Evolutionary conservation across 208 protist species (phyloP).

Genomic region (Trypanosoma mega): DNA sequence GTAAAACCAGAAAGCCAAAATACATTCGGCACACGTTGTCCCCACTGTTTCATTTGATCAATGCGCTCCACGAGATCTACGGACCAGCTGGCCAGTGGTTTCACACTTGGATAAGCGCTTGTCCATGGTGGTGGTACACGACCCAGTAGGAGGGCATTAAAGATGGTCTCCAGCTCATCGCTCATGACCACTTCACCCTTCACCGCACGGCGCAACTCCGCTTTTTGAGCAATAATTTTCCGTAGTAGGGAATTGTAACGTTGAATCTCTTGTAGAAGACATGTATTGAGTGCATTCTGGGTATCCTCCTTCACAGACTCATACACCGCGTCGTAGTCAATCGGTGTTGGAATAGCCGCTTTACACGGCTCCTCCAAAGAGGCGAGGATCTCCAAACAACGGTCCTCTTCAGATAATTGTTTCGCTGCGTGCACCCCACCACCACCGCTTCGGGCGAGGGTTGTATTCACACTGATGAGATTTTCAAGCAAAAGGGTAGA

Average conservation of each 20-base stretch:
- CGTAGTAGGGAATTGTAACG: constrained; percentile 96
- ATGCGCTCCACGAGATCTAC: constrained; percentile 94
- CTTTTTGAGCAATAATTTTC: constrained; percentile 90
- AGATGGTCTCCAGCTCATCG: constrained; percentile 95
- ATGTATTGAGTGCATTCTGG: constrained; percentile 94
- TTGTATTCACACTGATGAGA: constrained; percentile 89
- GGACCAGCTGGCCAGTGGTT: constrained; percentile 96
- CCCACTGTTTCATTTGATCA: constrained; percentile 94
- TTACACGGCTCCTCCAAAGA: constrained; percentile 87
- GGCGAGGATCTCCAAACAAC: constrained; percentile 85
- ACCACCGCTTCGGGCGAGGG: constrained; percentile 68
- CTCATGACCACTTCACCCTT: constrained; percentile 98
- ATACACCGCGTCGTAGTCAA: constrained; percentile 91
- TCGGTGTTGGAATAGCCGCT: constrained; percentile 65
- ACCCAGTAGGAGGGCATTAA: constrained; percentile 86
- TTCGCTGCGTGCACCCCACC: constrained; percentile 27
- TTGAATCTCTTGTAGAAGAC: constrained; percentile 97
- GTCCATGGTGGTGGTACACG: constrained; percentile 94
- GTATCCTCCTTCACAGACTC: constrained; percentile 89
- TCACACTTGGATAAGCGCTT: constrained; percentile 96
- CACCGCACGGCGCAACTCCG: constrained; percentile 93
- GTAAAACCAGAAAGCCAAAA: constrained; percentile 99
- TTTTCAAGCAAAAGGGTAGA: constrained; percentile 92
- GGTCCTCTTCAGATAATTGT: constrained; percentile 70
- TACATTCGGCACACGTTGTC: constrained; percentile 89